Conservation (phyloP, 1,284 basidiomycete species). For the Puccinia hordei region DNA sequence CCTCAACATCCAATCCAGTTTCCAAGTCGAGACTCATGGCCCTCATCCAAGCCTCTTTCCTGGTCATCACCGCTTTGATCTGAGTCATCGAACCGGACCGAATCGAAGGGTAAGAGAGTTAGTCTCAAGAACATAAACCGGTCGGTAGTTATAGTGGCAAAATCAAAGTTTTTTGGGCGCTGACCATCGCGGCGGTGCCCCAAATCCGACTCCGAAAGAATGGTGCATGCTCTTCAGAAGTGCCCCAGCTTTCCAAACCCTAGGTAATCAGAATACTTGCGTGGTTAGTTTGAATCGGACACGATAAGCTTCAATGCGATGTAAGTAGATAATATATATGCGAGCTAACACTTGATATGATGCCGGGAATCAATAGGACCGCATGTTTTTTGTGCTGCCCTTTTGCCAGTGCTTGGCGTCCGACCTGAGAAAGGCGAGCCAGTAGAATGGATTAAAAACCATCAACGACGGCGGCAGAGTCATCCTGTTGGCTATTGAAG, state of each 20-base stretch:
- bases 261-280: neutral
- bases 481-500: neutral
- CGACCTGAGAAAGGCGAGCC: conserved; percentile 63
- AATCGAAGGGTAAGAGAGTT: conserved; percentile 52
- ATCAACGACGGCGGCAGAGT: too few relatives aligned
- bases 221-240: conserved; percentile 71
- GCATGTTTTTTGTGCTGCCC: conserved; percentile 75
- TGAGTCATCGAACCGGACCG: conserved; percentile 65
- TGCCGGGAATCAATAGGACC: conserved; percentile 63
- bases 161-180: neutral
- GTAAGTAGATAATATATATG: conserved; percentile 51
- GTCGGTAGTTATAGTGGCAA: neutral
- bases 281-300: neutral
- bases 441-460: neutral
- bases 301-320: neutral
- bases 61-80: conserved; percentile 82
- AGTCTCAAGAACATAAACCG: neutral
- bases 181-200: conserved; percentile 66
- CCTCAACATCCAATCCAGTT: conserved; percentile 86
- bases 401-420: conserved; percentile 69
- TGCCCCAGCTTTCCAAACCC: conserved; percentile 82
- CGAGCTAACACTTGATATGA: conserved; percentile 67
- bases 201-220: conserved; percentile 83
- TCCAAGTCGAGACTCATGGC: conserved; percentile 83
- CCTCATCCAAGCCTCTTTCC: conserved; percentile 82